Evolutionary conservation across 2,329 filamentous ascomycete species (phyloP).

Genomic region (Apiospora pterosperma): DNA sequence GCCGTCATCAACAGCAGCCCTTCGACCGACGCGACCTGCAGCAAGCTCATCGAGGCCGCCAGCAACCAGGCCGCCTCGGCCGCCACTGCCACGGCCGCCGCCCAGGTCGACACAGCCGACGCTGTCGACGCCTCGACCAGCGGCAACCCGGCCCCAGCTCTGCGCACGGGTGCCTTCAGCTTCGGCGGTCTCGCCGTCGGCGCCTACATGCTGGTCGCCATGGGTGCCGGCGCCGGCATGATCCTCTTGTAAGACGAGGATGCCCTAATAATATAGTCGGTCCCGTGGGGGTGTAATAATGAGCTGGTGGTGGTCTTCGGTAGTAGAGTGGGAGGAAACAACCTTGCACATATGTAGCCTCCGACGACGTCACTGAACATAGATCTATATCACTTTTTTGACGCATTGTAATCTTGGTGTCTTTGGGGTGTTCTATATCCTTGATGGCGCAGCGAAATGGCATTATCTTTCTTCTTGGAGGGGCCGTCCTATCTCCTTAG

Average conservation of each 20-base stretch:
- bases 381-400: neutral
- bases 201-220: constrained; percentile 49
- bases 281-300: neutral
- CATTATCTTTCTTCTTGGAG: neutral
- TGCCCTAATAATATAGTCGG: neutral
- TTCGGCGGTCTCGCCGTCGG: constrained; percentile 47
- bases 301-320: neutral
- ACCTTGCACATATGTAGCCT: neutral
- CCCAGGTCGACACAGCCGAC: constrained; percentile 15
- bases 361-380: neutral
- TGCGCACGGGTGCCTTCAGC: constrained; percentile 36
- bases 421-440: neutral
- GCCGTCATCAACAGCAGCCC: constrained; percentile 31
- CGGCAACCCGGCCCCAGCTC: constrained; percentile 30
- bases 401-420: neutral
- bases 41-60: constrained; percentile 47
- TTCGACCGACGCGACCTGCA: constrained; percentile 41
- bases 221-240: constrained; percentile 51
- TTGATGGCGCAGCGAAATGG: neutral
- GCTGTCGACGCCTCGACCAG: constrained; percentile 7
- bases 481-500: neutral
- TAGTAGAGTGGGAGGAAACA: neutral
- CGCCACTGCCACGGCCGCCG: constrained; percentile 24
- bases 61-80: constrained; percentile 33
- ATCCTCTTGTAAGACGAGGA: constrained; percentile 42